Evolutionary conservation across 371 early-diverging fungal genomes (phyloP).

Genomic region (Lichtheimia corymbifera): DNA sequence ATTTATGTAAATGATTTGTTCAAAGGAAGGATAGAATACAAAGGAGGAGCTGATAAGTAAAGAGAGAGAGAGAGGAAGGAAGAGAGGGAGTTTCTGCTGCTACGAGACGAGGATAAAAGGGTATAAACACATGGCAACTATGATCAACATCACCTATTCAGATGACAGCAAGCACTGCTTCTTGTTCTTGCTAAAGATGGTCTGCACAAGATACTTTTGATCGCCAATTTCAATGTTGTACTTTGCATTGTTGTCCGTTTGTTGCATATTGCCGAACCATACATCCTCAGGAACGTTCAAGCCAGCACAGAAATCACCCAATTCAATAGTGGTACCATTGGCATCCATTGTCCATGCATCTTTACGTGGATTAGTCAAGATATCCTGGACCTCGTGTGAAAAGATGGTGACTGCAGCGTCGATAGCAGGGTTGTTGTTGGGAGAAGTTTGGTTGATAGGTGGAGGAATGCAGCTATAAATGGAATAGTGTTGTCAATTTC

Average conservation of each 20-base stretch:
- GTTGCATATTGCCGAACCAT: slow-evolving; percentile 34
- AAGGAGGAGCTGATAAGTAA: no score
- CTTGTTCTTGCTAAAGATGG: slow-evolving; percentile 38
- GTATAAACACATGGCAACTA: no score
- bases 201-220: slow-evolving; percentile 49
- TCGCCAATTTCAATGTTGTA: slow-evolving; percentile 43
- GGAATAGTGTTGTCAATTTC: not conserved
- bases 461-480: slow-evolving; percentile 37
- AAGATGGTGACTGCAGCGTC: slow-evolving; percentile 55
- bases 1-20: no score
- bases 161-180: slow-evolving; percentile 35
- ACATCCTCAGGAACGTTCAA: slow-evolving; percentile 24
- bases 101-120: no score
- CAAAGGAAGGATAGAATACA: no score
- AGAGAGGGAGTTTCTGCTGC: no score
- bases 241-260: slow-evolving; percentile 22
- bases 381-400: slow-evolving; percentile 57
- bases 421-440: slow-evolving; percentile 46
- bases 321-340: slow-evolving; percentile 25
- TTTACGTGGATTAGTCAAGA: slow-evolving; percentile 49
- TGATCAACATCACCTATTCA: not conserved
- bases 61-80: no score
- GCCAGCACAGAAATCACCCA: slow-evolving; percentile 53
- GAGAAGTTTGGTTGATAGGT: slow-evolving; percentile 30
- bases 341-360: slow-evolving; percentile 45